Percentiles rank a stretch among this genome's conserved stretches.
Conservation (phyloP, 177 flowering plant species). For the Vitis hybrid region DNA sequence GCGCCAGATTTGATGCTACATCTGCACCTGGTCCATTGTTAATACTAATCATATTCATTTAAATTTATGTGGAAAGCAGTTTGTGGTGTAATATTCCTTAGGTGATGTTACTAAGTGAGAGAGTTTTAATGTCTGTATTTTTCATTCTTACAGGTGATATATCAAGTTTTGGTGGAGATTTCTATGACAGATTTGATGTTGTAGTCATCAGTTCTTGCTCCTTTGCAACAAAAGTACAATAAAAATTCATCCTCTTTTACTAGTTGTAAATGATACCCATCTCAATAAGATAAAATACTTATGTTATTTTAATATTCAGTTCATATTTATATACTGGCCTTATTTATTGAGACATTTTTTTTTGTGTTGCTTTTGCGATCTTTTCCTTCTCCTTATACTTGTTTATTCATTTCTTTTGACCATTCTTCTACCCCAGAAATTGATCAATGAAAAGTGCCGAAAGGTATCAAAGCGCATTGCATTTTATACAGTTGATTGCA, state of each 20-base stretch:
- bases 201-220: constrained; percentile 75
- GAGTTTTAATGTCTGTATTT: background rate
- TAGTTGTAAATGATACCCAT: background rate
- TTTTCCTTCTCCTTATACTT: background rate
- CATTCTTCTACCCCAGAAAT: constrained; percentile 44
- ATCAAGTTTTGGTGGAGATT: constrained; percentile 66
- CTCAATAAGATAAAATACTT: too few species aligned
- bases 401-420: background rate
- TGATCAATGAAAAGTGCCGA: constrained; percentile 79
- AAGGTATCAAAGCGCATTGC: constrained; percentile 63
- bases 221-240: constrained; percentile 53
- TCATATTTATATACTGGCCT: background rate
- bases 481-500: constrained; percentile 84
- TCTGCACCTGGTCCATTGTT: too few species aligned
- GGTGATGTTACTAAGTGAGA: background rate
- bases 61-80: too few species aligned
- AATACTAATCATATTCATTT: too few species aligned
- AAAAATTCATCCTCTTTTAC: background rate
- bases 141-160: constrained; percentile 59
- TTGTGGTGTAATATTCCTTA: too few species aligned
- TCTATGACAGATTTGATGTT: constrained; percentile 73
- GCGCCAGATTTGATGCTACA: too few species aligned
- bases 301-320: too few species aligned
- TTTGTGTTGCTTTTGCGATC: background rate
- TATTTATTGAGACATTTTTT: background rate